Conservation (phyloP, 2,329 filamentous ascomycete species). For the Ceratocystis smalleyi region DNA sequence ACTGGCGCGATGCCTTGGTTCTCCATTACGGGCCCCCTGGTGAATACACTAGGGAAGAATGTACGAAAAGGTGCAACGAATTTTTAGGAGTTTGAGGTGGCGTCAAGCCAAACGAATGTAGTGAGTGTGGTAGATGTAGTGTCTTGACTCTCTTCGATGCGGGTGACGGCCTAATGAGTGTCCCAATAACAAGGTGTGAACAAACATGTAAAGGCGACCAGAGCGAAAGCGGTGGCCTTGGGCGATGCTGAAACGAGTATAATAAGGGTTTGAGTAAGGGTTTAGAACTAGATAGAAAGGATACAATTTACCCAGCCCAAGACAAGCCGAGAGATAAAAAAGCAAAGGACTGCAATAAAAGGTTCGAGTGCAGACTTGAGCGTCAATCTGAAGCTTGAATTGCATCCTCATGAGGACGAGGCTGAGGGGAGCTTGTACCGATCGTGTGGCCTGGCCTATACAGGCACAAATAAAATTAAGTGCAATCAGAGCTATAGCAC, state of each 20-base stretch:
- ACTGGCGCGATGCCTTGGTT: slow-evolving; percentile 15
- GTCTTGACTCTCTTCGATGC: too few relatives aligned
- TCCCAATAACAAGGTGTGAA: neutral
- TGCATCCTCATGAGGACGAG: neutral
- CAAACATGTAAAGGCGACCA: neutral
- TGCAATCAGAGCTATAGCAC: neutral
- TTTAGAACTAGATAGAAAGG: too few relatives aligned
- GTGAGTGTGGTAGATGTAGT: too few relatives aligned
- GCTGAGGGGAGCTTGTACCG: neutral
- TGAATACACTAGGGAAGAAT: neutral
- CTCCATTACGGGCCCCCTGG: neutral
- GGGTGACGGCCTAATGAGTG: too few relatives aligned
- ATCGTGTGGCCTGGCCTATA: neutral
- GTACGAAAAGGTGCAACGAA: neutral
- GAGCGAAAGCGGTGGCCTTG: neutral
- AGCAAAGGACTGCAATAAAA: neutral
- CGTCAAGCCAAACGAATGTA: neutral
- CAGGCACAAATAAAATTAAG: neutral
- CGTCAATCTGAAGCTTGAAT: neutral
- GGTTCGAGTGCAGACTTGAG: neutral
- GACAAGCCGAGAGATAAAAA: neutral
- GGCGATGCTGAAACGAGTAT: neutral
- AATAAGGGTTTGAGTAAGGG: neutral
- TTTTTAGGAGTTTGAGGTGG: neutral
- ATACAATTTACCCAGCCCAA: neutral